Evolutionary conservation across 139 green algal genomes (phyloP).

Genomic region (Micractinium conductrix): DNA sequence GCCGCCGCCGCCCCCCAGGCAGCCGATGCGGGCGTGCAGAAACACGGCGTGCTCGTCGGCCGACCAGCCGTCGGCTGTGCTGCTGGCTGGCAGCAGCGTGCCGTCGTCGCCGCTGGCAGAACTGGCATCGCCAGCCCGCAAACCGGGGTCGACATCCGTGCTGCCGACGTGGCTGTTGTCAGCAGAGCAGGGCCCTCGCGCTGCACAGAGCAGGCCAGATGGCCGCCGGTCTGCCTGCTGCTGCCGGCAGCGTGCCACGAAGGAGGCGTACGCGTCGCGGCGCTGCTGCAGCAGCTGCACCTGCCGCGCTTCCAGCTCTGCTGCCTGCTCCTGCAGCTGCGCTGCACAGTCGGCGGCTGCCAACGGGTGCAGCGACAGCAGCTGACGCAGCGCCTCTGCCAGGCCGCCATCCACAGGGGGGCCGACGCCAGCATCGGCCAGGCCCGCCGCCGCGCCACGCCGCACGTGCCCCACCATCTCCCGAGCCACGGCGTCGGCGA

Average conservation of each 20-base stretch:
- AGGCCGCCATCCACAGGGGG: background rate
- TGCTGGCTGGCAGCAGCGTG: background rate
- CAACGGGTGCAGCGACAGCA: background rate
- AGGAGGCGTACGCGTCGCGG: background rate
- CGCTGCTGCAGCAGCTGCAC: background rate
- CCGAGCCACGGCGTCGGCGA: too few species aligned
- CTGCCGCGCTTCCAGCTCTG: background rate
- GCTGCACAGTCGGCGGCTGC: background rate
- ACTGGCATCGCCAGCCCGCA: too few species aligned
- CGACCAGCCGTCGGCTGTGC: background rate
- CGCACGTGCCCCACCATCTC: too few species aligned
- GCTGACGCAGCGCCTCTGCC: background rate
- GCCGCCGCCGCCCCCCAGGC: background rate
- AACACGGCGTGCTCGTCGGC: constrained; percentile 2
- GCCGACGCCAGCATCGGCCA: too few species aligned
- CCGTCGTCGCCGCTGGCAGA: background rate
- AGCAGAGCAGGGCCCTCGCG: background rate
- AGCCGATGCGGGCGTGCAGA: background rate
- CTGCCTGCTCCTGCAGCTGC: constrained; percentile 2
- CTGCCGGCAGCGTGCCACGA: background rate
- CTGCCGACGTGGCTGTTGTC: background rate
- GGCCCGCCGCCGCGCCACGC: too few species aligned
- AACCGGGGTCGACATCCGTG: background rate
- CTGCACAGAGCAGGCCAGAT: too few species aligned
- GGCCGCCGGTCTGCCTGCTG: background rate